Conservation (phyloP, 2,329 filamentous ascomycete species). For the Rhynchosporium secalis region DNA sequence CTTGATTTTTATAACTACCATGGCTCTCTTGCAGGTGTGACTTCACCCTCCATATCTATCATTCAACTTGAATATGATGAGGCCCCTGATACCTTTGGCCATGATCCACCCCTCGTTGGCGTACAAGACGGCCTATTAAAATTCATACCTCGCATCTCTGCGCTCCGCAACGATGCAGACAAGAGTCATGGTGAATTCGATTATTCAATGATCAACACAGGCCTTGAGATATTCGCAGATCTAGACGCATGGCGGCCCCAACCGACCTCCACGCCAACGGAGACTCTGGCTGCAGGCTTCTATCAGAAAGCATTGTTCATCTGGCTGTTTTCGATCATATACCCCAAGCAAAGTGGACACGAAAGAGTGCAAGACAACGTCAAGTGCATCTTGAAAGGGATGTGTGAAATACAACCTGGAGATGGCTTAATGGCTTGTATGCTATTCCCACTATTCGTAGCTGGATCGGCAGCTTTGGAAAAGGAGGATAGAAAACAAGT, state of each 20-base stretch:
- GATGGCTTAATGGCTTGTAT: slow-evolving; percentile 28
- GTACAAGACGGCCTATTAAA: slow-evolving; percentile 26
- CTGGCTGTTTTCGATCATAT: slow-evolving; percentile 30
- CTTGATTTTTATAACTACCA: slow-evolving; percentile 34
- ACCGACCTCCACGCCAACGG: slow-evolving; percentile 5
- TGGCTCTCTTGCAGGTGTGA: slow-evolving; percentile 29
- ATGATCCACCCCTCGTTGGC: slow-evolving; percentile 23
- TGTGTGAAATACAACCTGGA: slow-evolving; percentile 23
- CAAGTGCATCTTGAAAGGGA: slow-evolving; percentile 13
- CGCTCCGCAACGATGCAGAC: slow-evolving; percentile 21
- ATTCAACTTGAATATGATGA: slow-evolving; percentile 15
- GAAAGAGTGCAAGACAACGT: slow-evolving; percentile 22
- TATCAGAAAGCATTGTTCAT: slow-evolving; percentile 29
- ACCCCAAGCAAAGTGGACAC: slow-evolving; percentile 18
- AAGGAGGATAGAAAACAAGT: not conserved
- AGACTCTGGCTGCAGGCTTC: slow-evolving; percentile 18
- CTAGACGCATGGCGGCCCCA: slow-evolving; percentile 24
- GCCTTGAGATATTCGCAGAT: slow-evolving; percentile 26
- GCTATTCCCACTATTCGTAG: slow-evolving; percentile 33
- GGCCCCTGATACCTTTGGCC: not conserved
- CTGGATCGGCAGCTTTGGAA: slow-evolving; percentile 13
- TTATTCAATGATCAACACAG: slow-evolving; percentile 17
- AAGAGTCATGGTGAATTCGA: slow-evolving; percentile 6
- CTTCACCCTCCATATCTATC: slow-evolving; percentile 10
- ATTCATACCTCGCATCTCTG: slow-evolving; percentile 28